Evolutionary conservation across 306 rosid species (phyloP).

Genomic region (Sphenostylis stenocarpa): DNA sequence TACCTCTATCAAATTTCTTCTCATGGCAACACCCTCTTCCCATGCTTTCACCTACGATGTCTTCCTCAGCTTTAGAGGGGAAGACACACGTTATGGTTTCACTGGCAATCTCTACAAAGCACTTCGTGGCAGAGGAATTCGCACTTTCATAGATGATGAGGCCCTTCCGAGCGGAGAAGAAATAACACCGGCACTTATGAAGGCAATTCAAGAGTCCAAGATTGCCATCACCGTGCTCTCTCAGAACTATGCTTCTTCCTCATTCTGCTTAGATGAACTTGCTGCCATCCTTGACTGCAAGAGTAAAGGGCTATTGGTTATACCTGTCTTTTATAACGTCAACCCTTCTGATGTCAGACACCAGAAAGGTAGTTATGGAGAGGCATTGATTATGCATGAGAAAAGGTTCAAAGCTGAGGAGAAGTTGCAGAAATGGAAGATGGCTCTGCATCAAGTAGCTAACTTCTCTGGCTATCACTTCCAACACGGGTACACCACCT

Average conservation of each 20-base stretch:
- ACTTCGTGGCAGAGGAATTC: neutral
- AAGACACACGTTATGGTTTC: neutral
- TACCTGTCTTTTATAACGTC: neutral
- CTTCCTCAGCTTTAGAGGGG: neutral
- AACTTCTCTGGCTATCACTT: constrained; percentile 13
- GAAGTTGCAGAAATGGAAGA: neutral
- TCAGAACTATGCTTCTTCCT: neutral
- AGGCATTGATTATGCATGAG: neutral
- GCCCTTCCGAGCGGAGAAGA: neutral
- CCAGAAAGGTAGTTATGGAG: neutral
- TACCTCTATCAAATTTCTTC: too few relatives aligned
- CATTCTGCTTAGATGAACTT: neutral
- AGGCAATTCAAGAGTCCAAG: neutral
- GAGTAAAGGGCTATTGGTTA: neutral
- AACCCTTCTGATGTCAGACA: neutral
- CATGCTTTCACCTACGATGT: neutral
- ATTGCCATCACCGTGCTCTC: neutral
- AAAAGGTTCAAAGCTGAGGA: neutral
- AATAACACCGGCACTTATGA: neutral
- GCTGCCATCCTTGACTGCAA: neutral
- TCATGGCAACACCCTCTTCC: neutral
- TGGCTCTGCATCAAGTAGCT: neutral
- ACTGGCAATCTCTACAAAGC: neutral
- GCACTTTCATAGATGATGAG: neutral
- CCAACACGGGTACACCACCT: neutral